Evolutionary conservation across 1,139 yeast genomes (phyloP), one percentile per base, ranked within the genome.

Genomic region (Debaryomyces nepalensis): DNA sequence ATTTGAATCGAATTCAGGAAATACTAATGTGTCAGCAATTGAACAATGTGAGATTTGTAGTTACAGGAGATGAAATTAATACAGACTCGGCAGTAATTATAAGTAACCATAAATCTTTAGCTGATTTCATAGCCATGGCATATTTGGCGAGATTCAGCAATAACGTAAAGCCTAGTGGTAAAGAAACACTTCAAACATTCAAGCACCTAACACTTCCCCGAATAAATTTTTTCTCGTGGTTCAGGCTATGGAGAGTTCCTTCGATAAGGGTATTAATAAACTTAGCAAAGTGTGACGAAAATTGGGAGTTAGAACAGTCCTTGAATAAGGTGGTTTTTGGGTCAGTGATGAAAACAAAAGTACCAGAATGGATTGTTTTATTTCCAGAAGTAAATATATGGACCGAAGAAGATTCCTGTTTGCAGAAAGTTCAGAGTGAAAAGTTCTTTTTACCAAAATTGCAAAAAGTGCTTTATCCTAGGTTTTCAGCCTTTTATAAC

Each of bases 371-470:
- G 87, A 52, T 82, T 4, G 75, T 78, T 1, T 48, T 83, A 7
- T 85, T 85, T 46, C 93, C 95, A 0, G 95, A 86, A 58, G 91
- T 84, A 2, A 86, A 85, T 54, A 78, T 84, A 3, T 75, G 79
- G 62, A 77, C 82, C 0, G 61, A 69, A 4, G 73, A 71, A 26
- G 71, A 75, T 22, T 58, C 70, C 0, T 57, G 63, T 5, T 52
- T 82, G 10, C 88, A 84, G 48, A 64, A 69, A 33, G 69, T 72
- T 33, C 72, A 82, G 45, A 66, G 78, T 23, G 72, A 73, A 33
- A 74, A 73, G 48, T 80, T 70, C 53, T 79, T 68, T 43, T 64
- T 81, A 33, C 87, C 89, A 0, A 55, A 55, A 18, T 70, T 81
- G 22, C 61, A 73, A 10, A 67, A 83, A 48, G 61, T 83, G 3